Conservation (phyloP, 2,329 filamentous ascomycete genomes). For the Epicoccum sorghinum region DNA sequence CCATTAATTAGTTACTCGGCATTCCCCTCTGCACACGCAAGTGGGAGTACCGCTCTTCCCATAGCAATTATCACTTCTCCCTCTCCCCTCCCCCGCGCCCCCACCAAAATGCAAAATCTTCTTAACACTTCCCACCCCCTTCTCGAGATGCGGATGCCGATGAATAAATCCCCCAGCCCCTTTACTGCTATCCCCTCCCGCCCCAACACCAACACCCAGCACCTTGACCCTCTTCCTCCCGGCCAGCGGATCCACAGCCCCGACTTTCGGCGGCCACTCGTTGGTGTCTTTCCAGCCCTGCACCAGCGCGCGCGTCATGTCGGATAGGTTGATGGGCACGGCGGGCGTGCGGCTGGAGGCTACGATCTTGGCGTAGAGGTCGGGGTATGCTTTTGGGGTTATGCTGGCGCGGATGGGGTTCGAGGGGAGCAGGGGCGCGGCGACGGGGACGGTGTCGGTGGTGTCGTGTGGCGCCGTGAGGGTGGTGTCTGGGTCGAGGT, state of each 20-base stretch:
- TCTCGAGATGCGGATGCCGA: slow-evolving; percentile 50
- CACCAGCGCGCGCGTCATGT: slow-evolving; percentile 81
- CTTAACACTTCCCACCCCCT: slow-evolving; percentile 53
- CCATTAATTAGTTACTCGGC: no score
- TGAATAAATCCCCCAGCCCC: slow-evolving; percentile 32
- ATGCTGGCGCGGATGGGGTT: slow-evolving; percentile 82
- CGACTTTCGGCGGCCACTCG: slow-evolving; percentile 81
- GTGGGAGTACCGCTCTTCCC: no score
- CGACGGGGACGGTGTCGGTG: slow-evolving; percentile 68
- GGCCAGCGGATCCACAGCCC: slow-evolving; percentile 54
- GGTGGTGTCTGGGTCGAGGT: not conserved
- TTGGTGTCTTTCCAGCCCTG: slow-evolving; percentile 91
- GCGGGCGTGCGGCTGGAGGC: slow-evolving; percentile 79
- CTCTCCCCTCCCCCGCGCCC: not conserved
- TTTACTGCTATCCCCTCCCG: not conserved
- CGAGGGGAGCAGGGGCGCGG: slow-evolving; percentile 71
- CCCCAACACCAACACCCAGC: not conserved
- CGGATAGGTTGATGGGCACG: slow-evolving; percentile 84
- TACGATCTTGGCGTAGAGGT: slow-evolving; percentile 90
- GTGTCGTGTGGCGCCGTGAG: not conserved
- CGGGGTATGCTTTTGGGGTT: slow-evolving; percentile 72
- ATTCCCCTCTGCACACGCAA: no score
- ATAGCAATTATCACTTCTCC: not conserved
- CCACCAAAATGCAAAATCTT: slow-evolving; percentile 51
- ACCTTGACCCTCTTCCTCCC: slow-evolving; percentile 41